Conservation (phyloP, 169 alveolate genomes). For the Cryptosporidium xiaoi region DNA sequence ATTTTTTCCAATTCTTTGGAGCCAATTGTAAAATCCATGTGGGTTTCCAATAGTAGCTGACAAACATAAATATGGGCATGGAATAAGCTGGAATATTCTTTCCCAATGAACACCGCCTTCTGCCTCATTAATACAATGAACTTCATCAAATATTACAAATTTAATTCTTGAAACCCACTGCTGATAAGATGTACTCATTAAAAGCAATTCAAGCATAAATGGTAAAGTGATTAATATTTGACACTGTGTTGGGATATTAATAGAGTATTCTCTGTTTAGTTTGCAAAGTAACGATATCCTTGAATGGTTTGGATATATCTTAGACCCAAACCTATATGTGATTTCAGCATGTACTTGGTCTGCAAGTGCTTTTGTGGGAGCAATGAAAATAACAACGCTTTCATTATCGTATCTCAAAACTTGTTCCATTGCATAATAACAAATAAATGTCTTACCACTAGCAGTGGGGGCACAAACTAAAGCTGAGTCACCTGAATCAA, state of each 20-base stretch:
- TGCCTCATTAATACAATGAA: conserved; percentile 84
- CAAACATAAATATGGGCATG: conserved; percentile 92
- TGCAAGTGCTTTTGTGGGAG: conserved; percentile 91
- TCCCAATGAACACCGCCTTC: conserved; percentile 76
- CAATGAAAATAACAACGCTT: conserved; percentile 89
- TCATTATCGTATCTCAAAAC: conserved; percentile 87
- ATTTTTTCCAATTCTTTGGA: conserved; percentile 76
- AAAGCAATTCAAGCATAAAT: conserved; percentile 85
- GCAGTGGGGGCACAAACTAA: conserved; percentile 91
- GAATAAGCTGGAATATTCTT: conserved; percentile 85
- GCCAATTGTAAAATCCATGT: conserved; percentile 84
- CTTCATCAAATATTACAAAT: conserved; percentile 90
- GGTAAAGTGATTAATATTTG: conserved; percentile 91
- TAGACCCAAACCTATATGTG: conserved; percentile 89
- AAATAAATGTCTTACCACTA: conserved; percentile 92
- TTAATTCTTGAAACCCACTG: conserved; percentile 81
- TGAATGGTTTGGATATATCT: conserved; percentile 82
- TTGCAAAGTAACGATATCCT: conserved; percentile 74
- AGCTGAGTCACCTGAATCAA: conserved; percentile 84
- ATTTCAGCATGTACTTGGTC: conserved; percentile 90
- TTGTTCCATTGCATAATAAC: conserved; percentile 92
- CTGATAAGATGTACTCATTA: conserved; percentile 83
- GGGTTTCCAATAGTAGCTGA: conserved; percentile 93
- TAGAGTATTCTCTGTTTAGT: conserved; percentile 82
- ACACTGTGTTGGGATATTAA: conserved; percentile 83